Evolutionary conservation across 2,329 filamentous ascomycete species (phyloP).

Genomic region (Talaromyces sp.): DNA sequence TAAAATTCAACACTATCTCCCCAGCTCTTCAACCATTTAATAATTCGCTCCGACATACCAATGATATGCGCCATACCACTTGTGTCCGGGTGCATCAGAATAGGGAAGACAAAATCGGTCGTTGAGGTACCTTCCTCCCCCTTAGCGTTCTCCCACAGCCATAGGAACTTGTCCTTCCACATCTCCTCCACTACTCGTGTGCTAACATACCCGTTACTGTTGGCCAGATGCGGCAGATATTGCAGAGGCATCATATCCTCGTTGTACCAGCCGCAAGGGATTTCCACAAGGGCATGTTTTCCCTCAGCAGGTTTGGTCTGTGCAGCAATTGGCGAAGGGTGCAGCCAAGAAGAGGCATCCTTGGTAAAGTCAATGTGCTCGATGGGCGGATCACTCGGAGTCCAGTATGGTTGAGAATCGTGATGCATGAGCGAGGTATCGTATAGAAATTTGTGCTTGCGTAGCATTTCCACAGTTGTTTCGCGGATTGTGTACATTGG

Average conservation of each 20-base stretch:
- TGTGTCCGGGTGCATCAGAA: constrained; percentile 52
- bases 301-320: constrained; percentile 20
- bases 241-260: constrained; percentile 53
- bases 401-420: constrained; percentile 50
- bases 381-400: constrained; percentile 42
- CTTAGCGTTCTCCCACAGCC: constrained; percentile 33
- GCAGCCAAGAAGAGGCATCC: constrained; percentile 46
- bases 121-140: constrained; percentile 18
- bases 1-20: constrained; percentile 47
- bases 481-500: constrained; percentile 52
- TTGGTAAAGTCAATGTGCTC: constrained; percentile 40
- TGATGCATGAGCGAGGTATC: constrained; percentile 51
- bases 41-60: constrained; percentile 48
- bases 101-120: constrained; percentile 40
- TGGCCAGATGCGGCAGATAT: constrained; percentile 44
- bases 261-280: constrained; percentile 51
- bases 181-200: constrained; percentile 49
- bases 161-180: constrained; percentile 50
- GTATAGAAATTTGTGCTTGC: constrained; percentile 50
- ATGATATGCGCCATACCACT: constrained; percentile 55
- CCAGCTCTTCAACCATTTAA: constrained; percentile 43
- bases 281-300: constrained; percentile 42
- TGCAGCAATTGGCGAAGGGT: constrained; percentile 33
- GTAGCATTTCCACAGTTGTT: constrained; percentile 47
- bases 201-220: constrained; percentile 50